Percentiles rank a stretch among this genome's conserved stretches.
phyloP scores from a whole-genome alignment of 2,329 filamentous ascomycete genomes.

The Apiospora rasikravindrae region DNA sequence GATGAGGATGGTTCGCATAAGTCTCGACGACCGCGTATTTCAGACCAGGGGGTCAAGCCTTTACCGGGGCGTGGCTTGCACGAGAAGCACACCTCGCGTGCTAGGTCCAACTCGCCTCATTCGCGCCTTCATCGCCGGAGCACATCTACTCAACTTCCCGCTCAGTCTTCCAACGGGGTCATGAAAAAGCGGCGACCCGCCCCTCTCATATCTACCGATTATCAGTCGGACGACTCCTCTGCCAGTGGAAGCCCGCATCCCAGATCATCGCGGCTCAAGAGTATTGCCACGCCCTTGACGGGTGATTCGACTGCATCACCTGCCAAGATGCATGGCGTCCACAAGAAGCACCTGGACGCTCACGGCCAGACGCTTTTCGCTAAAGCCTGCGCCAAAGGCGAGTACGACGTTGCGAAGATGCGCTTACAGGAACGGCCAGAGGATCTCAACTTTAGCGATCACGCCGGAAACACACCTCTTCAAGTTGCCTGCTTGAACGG shows the following conservation, averaged over 20 bases:
- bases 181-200: constrained; percentile 68
- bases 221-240: constrained; percentile 71
- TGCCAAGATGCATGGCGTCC: constrained; percentile 66
- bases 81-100: constrained; percentile 41
- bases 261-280: constrained; percentile 62
- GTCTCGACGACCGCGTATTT: constrained; percentile 57
- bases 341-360: constrained; percentile 88
- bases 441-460: constrained; percentile 87
- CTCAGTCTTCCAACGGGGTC: constrained; percentile 48
- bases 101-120: constrained; percentile 65
- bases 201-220: constrained; percentile 66
- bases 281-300: constrained; percentile 59
- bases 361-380: constrained; percentile 91
- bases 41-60: constrained; percentile 48
- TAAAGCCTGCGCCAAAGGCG: constrained; percentile 86
- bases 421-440: constrained; percentile 80
- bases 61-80: constrained; percentile 34
- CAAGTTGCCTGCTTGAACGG: constrained; percentile 93
- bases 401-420: constrained; percentile 78
- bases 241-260: constrained; percentile 64
- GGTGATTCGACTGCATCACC: constrained; percentile 68
- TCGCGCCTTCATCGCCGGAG: constrained; percentile 65
- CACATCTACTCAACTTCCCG: constrained; percentile 56
- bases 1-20: constrained; percentile 62
- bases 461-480: constrained; percentile 93